Conservation (phyloP, 1,284 basidiomycete species). For the Ustilago xerochloae region DNA sequence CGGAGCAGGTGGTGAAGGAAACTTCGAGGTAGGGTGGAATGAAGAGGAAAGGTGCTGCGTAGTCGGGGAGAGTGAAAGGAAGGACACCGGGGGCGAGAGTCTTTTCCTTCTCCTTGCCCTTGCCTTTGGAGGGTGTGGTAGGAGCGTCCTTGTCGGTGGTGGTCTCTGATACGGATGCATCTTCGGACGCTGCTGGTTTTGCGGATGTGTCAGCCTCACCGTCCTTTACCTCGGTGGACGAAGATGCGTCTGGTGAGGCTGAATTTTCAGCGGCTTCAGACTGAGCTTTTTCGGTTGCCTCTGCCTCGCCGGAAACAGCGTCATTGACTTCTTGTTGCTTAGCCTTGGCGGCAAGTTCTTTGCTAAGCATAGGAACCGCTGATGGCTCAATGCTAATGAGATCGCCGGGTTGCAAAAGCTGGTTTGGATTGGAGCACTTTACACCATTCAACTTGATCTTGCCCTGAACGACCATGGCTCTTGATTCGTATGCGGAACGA, state of each 20-base stretch:
- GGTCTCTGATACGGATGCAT: conserved; percentile 6
- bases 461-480: conserved; percentile 85
- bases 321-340: conserved; percentile 34
- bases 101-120: conserved; percentile 37
- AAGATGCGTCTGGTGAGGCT: not conserved
- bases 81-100: conserved; percentile 59
- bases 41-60: conserved; percentile 90
- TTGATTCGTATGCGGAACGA: conserved; percentile 87
- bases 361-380: conserved; percentile 77
- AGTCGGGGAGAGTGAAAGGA: conserved; percentile 83
- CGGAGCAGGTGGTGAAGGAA: conserved; percentile 89
- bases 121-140: not conserved
- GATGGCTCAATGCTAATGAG: conserved; percentile 87
- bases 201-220: not conserved
- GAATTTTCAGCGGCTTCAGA: conserved; percentile 10
- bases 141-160: not conserved
- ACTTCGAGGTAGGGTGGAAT: conserved; percentile 94
- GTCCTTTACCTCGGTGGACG: conserved; percentile 10
- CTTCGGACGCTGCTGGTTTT: conserved; percentile 2
- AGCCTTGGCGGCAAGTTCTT: conserved; percentile 53
- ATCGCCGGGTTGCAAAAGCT: conserved; percentile 92
- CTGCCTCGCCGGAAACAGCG: conserved; percentile 45
- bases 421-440: conserved; percentile 85
- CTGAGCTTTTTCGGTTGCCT: conserved; percentile 29
- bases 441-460: conserved; percentile 87